phyloP scores from a whole-genome alignment of 164 flowering plant genomes.

The Chimonanthus praecox region DNA sequence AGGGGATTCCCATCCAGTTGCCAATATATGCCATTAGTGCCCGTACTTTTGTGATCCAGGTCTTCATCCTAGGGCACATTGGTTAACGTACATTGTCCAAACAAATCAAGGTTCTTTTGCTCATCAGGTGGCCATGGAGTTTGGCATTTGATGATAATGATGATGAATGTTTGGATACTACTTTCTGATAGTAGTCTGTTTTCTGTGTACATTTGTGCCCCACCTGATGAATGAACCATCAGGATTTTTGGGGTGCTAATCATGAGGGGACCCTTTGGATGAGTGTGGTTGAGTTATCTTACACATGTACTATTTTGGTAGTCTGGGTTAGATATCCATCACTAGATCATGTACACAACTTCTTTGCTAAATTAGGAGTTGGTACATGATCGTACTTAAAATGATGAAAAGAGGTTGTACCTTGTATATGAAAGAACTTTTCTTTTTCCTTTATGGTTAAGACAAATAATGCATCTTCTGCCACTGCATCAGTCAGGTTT shows the following conservation, averaged over 20 bases:
- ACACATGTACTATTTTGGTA: too few species aligned
- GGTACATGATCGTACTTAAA: not conserved
- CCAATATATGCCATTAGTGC: not conserved
- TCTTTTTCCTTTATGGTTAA: not conserved
- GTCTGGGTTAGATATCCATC: too few species aligned
- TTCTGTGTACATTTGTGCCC: not conserved
- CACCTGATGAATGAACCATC: not conserved
- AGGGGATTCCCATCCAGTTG: not conserved
- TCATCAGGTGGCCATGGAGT: not conserved
- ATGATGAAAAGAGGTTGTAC: not conserved
- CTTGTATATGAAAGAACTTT: not conserved
- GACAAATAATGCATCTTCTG: not conserved
- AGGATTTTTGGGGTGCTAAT: not conserved
- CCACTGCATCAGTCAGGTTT: constrained; percentile 45
- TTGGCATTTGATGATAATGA: too few species aligned
- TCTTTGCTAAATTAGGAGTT: too few species aligned
- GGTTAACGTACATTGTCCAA: not conserved
- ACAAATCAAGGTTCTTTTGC: not conserved
- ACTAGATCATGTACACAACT: too few species aligned
- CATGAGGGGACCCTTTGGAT: not conserved
- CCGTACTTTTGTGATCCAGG: not conserved
- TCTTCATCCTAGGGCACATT: not conserved
- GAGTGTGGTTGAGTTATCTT: not conserved
- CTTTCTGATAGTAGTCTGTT: not conserved
- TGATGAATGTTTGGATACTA: not conserved